Percentiles rank a stretch among this genome's conserved stretches.
phyloP scores from a whole-genome alignment of 225 moss, liverwort and hornwort species.

The Marchantia paleacea region DNA sequence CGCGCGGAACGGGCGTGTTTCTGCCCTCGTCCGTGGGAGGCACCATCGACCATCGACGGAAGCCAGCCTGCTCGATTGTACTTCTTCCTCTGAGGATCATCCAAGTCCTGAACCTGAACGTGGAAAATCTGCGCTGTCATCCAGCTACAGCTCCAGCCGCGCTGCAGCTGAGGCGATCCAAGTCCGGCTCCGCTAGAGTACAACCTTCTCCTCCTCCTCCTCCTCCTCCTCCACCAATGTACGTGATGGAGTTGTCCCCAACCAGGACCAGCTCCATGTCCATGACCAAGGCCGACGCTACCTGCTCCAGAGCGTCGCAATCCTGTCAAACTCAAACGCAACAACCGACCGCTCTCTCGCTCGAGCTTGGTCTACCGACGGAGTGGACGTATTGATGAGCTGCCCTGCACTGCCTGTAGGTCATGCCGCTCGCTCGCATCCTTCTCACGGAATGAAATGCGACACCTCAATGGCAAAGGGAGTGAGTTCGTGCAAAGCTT shows the following conservation, averaged over 20 bases:
- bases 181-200: not conserved
- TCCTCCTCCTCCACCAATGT: not conserved
- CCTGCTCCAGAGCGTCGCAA: not conserved
- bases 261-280: not conserved
- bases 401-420: not conserved
- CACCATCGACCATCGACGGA: not conserved
- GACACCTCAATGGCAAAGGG: too few species aligned
- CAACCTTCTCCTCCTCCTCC: not conserved
- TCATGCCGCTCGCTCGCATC: too few species aligned
- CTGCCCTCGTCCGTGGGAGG: not conserved
- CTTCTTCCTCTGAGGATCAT: not conserved
- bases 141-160: not conserved
- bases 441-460: too few species aligned
- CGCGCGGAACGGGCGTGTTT: not conserved
- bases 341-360: not conserved
- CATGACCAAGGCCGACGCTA: not conserved
- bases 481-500: too few species aligned
- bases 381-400: not conserved
- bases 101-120: not conserved
- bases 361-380: not conserved
- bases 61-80: not conserved
- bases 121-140: not conserved
- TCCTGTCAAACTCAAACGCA: not conserved
- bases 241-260: not conserved
- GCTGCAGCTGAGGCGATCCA: not conserved